Evolutionary conservation across 176 grass and related monocot species (phyloP), one percentile per base, ranked within the genome.

Genomic region (Rhynchospora tenuis): DNA sequence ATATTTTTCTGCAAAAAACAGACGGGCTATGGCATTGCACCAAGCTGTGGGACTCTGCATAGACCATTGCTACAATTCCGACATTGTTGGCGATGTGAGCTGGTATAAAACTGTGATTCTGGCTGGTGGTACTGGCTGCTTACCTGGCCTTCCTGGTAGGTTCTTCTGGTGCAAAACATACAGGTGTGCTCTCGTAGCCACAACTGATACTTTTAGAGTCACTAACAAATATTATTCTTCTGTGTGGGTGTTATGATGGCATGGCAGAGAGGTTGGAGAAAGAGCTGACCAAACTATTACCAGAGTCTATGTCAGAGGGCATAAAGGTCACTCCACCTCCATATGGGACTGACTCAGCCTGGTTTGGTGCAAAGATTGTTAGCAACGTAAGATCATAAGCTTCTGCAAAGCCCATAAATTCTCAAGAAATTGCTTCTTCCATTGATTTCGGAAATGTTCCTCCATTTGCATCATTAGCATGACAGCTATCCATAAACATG

Each of bases 101-200:
- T 98, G 96, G 91, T 98, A 90, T 86, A 98, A 98, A 86, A 95
- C 91, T 0, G 64, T 95, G 14, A 82, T 98, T 89, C 91, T 98
- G 82, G 74, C 96, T 0, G 93, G 96, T 89, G 93, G 96, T 87
- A 90, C 91, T 12, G 83, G 92, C 26, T 89, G 96, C 62, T 84
- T 99, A 58, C 93, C 96, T 88, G 96, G 93, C 58, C 83, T 99
- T 16, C 77, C 96, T 88, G 96, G 96, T 99, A 92, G 70, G 66
- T 46, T 86, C 24, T 19, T 44, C 10, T 74, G 54, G 38, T 76
- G 42, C 56, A 64, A 58, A 73, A 54, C 4, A 44, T 68, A 51
- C 6, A 27, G 65, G 29, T 38, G 27, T 42, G 1, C 26, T 9
- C 20, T 73, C 2, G 5, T 80, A 62, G 31, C 14, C 58, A 45